These are phyloP conservation scores for Comarum palustre DNA, from an alignment of 306 rosid species.

Conservation along the genomic window DNA sequence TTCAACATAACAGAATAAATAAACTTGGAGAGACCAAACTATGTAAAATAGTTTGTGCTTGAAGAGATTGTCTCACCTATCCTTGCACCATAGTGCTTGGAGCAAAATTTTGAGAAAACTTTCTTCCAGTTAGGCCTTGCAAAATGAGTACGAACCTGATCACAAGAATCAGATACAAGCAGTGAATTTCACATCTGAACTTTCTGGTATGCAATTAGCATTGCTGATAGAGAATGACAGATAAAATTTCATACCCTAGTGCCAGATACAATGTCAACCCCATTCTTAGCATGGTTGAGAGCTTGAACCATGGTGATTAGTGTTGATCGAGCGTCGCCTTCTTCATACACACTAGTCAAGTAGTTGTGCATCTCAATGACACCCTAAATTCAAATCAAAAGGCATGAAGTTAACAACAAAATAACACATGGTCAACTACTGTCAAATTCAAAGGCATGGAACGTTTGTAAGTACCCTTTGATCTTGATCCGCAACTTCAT, in stretches of 20 bases:
- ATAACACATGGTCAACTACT: neutral
- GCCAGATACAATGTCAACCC: constrained; percentile 96
- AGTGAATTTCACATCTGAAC: neutral
- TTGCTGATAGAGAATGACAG: neutral
- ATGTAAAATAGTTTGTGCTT: neutral
- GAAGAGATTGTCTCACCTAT: constrained; percentile 59
- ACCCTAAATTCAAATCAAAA: constrained; percentile 52
- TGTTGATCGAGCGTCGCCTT: constrained; percentile 97
- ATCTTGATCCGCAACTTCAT: constrained; percentile 92
- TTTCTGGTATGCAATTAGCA: neutral
- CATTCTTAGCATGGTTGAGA: constrained; percentile 97
- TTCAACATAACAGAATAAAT: constrained; percentile 24
- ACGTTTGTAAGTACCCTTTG: constrained; percentile 62
- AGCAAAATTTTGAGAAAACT: constrained; percentile 80
- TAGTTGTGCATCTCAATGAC: constrained; percentile 99
- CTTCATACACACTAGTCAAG: constrained; percentile 97
- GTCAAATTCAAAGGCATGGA: constrained; percentile 1
- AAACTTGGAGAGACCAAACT: constrained; percentile 12
- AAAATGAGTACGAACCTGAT: constrained; percentile 93
- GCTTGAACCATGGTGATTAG: constrained; percentile 99
- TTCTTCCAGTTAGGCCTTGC: constrained; percentile 99
- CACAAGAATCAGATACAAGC: constrained; percentile 3
- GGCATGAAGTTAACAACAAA: neutral
- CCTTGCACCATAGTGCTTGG: constrained; percentile 84
- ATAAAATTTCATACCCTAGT: constrained; percentile 58